These are phyloP conservation scores for Hymenochaete sp. DNA, from an alignment of 1,284 basidiomycete species.

Conservation along the genomic window DNA sequence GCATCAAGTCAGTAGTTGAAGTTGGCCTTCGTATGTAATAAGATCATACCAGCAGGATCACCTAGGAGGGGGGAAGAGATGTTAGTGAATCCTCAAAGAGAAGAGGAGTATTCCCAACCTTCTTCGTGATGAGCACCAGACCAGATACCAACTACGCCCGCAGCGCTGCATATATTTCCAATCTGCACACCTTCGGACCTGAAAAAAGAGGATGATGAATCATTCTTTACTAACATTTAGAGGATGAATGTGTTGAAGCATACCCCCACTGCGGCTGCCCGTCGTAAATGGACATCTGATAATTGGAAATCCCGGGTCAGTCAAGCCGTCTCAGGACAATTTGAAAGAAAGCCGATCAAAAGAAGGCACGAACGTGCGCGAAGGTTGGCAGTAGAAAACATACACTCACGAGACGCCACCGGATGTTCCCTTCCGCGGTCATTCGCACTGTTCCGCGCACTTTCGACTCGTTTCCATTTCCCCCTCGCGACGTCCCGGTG, in stretches of 20 bases:
- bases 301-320: not conserved
- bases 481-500: conserved; percentile 39
- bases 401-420: conserved; percentile 56
- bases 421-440: conserved; percentile 42
- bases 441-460: conserved; percentile 51
- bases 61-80: conserved; percentile 27
- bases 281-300: conserved; percentile 45
- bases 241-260: conserved; percentile 10
- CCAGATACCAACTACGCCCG: conserved; percentile 59
- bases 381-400: conserved; percentile 6
- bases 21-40: not conserved
- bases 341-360: not conserved
- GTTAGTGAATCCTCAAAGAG: not conserved
- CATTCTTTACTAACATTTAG: not conserved
- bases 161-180: conserved; percentile 50
- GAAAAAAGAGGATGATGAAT: not conserved
- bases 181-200: conserved; percentile 58
- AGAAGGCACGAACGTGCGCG: not conserved
- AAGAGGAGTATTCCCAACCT: conserved; percentile 31
- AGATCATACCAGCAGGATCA: conserved; percentile 47
- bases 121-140: conserved; percentile 49
- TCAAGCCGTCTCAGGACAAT: too few species aligned
- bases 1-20: conserved; percentile 1
- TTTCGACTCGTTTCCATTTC: conserved; percentile 35
- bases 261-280: conserved; percentile 50